Conservation (phyloP, 176 grass and related monocot species). For the Zea luxurians region DNA sequence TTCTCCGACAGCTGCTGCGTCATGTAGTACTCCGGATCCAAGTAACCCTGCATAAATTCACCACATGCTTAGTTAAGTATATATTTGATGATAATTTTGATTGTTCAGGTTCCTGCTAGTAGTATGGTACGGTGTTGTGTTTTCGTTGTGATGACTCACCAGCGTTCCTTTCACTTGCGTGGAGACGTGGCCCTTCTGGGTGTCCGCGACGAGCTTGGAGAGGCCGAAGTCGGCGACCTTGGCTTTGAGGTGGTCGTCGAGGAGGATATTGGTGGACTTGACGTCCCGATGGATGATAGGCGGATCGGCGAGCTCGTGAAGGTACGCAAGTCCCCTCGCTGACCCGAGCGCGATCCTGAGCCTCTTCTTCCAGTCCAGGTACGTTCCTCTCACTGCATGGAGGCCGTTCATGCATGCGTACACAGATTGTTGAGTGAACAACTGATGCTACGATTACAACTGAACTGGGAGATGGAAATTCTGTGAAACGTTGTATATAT, state of each 20-base stretch:
- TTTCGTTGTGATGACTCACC: constrained; percentile 26
- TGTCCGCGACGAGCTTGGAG: constrained; percentile 61
- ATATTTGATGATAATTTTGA: not conserved
- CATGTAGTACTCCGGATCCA: constrained; percentile 79
- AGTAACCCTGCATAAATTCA: constrained; percentile 50
- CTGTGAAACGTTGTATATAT: not conserved
- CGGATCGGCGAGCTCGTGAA: constrained; percentile 78
- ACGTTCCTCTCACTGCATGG: constrained; percentile 46
- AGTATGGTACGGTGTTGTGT: no score
- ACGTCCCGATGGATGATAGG: constrained; percentile 69
- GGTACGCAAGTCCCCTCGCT: constrained; percentile 71
- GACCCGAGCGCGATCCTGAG: constrained; percentile 61
- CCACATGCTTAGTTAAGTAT: not conserved
- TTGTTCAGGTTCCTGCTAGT: not conserved
- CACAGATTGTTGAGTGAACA: not conserved
- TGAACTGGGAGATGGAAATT: not conserved
- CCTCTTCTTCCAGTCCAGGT: constrained; percentile 75
- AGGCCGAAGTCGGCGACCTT: constrained; percentile 77
- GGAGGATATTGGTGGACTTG: constrained; percentile 74
- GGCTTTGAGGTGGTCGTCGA: constrained; percentile 68
- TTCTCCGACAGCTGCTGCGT: constrained; percentile 71
- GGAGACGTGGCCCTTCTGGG: constrained; percentile 49
- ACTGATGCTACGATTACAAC: not conserved
- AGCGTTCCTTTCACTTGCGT: constrained; percentile 79
- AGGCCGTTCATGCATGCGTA: no score